Percentiles rank a stretch among this genome's conserved stretches.
Evolutionary conservation across 495 filamentous ascomycete genomes (phyloP).

Genomic region (Geopyxis carbonaria): DNA sequence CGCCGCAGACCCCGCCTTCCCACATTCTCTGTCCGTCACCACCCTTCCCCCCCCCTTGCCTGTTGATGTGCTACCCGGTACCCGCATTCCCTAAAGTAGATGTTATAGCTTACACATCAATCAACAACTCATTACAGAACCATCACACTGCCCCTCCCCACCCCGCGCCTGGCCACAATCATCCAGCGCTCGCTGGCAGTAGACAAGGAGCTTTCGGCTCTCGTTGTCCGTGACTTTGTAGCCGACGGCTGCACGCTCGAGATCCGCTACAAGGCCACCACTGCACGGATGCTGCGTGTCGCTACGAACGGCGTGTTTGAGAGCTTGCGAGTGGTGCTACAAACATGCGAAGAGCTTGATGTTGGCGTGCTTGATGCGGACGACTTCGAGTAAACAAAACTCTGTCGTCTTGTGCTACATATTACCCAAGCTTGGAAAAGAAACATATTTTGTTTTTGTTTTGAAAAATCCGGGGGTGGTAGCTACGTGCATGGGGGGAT

Average conservation of each 20-base stretch:
- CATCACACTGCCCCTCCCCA: conserved; percentile 70
- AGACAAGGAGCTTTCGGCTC: conserved; percentile 71
- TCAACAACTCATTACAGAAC: conserved; percentile 34
- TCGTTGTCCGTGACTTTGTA: conserved; percentile 53
- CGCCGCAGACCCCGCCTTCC: conserved; percentile 42
- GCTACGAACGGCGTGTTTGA: conserved; percentile 98
- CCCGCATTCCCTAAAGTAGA: conserved; percentile 1
- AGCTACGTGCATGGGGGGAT: too few species aligned
- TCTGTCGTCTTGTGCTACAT: too few species aligned
- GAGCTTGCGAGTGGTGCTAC: conserved; percentile 62
- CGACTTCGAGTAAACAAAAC: too few species aligned
- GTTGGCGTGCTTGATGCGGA: conserved; percentile 48
- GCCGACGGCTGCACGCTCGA: conserved; percentile 31
- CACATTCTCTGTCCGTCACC: conserved; percentile 50
- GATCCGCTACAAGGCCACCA: conserved; percentile 71
- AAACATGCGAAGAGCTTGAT: conserved; percentile 78
- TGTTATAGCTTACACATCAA: conserved; percentile 8
- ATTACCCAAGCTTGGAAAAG: too few species aligned
- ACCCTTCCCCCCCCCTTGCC: conserved; percentile 2
- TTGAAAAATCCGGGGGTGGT: too few species aligned
- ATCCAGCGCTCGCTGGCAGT: conserved; percentile 64
- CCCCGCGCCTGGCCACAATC: conserved; percentile 55
- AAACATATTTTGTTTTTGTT: too few species aligned
- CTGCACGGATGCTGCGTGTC: conserved; percentile 89
- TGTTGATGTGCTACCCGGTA: neutral